These are phyloP conservation scores for Phaeotremella fagi DNA, from an alignment of 768 basidiomycete genomes.

Conservation along the genomic window DNA sequence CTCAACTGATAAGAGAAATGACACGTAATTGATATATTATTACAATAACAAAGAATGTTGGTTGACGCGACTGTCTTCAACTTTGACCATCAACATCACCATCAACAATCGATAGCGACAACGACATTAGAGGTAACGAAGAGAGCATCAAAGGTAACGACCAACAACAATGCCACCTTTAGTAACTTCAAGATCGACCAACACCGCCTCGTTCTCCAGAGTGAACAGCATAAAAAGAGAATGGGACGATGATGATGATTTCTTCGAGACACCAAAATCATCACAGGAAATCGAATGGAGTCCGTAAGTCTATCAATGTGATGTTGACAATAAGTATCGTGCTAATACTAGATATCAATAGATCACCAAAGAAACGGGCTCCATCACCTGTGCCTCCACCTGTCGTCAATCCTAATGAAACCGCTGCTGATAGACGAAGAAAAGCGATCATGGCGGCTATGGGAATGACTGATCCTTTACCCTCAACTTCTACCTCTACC, in stretches of 20 bases:
- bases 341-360: too few relatives aligned
- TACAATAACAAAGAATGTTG: too few relatives aligned
- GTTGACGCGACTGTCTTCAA: too few relatives aligned
- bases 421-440: constrained; percentile 27
- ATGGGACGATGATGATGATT: constrained; percentile 21
- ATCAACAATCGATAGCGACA: too few relatives aligned
- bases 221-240: constrained; percentile 40
- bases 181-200: neutral
- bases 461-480: constrained; percentile 6
- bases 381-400: constrained; percentile 6
- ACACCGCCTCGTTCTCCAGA: constrained; percentile 16
- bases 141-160: too few relatives aligned
- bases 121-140: too few relatives aligned
- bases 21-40: too few relatives aligned
- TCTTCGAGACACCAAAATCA: neutral
- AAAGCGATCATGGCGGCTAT: constrained; percentile 36
- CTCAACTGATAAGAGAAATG: too few relatives aligned
- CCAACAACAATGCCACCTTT: neutral
- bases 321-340: neutral
- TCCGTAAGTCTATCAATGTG: constrained; percentile 12
- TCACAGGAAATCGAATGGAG: constrained; percentile 17
- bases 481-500: constrained; percentile 3
- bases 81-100: too few relatives aligned
- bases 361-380: too few relatives aligned
- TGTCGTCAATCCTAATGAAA: constrained; percentile 9